Percentiles rank a stretch among this genome's conserved stretches.
Conservation (phyloP, 768 basidiomycete species). For the Glaciozyma martinii region DNA sequence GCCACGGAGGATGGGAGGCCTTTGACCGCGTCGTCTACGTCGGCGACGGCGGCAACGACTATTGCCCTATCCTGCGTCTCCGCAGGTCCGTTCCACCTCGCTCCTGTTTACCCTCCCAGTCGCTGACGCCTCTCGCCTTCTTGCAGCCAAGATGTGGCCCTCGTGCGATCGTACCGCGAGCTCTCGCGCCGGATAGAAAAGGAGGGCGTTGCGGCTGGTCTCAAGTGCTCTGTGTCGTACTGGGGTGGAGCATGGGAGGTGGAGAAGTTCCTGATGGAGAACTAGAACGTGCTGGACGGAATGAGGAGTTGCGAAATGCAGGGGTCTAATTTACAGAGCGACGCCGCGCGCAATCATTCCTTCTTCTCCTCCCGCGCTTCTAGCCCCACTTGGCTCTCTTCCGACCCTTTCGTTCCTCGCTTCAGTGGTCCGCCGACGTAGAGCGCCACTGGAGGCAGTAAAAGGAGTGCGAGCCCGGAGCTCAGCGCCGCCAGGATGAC, state of each 20-base stretch:
- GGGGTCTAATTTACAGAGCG: not conserved
- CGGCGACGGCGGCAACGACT: slow-evolving; percentile 92
- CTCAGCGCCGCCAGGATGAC: not conserved
- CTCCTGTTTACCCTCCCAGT: slow-evolving; percentile 1
- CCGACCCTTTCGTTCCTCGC: not conserved
- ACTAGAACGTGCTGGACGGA: not conserved
- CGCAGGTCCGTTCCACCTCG: slow-evolving; percentile 49
- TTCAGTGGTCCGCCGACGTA: not conserved
- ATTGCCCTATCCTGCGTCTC: slow-evolving; percentile 79
- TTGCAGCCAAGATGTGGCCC: slow-evolving; percentile 66
- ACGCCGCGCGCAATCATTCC: not conserved
- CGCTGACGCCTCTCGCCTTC: not conserved
- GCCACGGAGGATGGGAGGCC: slow-evolving; percentile 47
- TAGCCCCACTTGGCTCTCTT: not conserved
- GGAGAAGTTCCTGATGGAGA: slow-evolving; percentile 60
- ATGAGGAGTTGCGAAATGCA: not conserved
- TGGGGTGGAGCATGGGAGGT: slow-evolving; percentile 97
- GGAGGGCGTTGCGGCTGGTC: slow-evolving; percentile 51
- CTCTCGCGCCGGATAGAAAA: slow-evolving; percentile 66
- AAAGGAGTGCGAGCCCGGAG: not conserved
- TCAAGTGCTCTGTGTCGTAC: slow-evolving; percentile 64
- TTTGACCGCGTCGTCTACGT: slow-evolving; percentile 80
- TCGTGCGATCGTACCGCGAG: slow-evolving; percentile 69
- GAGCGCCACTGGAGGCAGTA: not conserved
- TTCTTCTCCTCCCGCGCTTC: not conserved